A percentile compares a stretch with the other conserved stretches of the same genome.
Conservation (phyloP, 768 basidiomycete species). For the Lactarius quietus region DNA sequence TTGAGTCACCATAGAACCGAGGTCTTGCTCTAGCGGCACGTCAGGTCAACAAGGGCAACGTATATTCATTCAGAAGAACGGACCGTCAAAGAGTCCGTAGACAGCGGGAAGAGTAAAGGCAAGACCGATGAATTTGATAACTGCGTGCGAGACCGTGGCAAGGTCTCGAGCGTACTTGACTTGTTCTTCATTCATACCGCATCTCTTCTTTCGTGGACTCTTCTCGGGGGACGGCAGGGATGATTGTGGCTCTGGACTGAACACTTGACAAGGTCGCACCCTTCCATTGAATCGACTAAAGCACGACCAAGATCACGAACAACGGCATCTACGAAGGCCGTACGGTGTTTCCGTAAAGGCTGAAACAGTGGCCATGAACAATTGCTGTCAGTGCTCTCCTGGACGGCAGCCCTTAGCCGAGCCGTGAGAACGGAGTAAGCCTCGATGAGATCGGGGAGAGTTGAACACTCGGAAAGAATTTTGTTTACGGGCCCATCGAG, state of each 20-base stretch:
- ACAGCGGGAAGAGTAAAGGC: conserved; percentile 59
- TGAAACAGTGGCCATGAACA: conserved; percentile 70
- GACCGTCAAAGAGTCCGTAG: conserved; percentile 60
- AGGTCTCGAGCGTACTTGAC: conserved; percentile 78
- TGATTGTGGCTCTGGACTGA: conserved; percentile 16
- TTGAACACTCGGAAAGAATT: conserved; percentile 49
- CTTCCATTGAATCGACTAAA: conserved; percentile 50
- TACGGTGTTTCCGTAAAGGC: conserved; percentile 55
- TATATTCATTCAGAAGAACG: conserved; percentile 26
- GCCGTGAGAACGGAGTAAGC: conserved; percentile 69
- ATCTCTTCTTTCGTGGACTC: conserved; percentile 59
- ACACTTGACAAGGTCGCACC: conserved; percentile 8
- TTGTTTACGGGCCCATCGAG: conserved; percentile 60
- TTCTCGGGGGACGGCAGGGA: conserved; percentile 63
- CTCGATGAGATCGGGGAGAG: conserved; percentile 60
- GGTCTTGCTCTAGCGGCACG: conserved; percentile 48
- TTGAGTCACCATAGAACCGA: conserved; percentile 55
- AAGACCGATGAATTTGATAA: conserved; percentile 59
- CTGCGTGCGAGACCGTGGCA: conserved; percentile 67
- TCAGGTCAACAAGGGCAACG: conserved; percentile 13
- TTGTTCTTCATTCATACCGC: conserved; percentile 73
- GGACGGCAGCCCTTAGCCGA: conserved; percentile 51
- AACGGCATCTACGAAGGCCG: conserved; percentile 53
- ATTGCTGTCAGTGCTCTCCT: conserved; percentile 47
- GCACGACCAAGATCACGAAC: conserved; percentile 66